Conservation (phyloP, 208 protist species). For the Leishmania martiniquensis region DNA sequence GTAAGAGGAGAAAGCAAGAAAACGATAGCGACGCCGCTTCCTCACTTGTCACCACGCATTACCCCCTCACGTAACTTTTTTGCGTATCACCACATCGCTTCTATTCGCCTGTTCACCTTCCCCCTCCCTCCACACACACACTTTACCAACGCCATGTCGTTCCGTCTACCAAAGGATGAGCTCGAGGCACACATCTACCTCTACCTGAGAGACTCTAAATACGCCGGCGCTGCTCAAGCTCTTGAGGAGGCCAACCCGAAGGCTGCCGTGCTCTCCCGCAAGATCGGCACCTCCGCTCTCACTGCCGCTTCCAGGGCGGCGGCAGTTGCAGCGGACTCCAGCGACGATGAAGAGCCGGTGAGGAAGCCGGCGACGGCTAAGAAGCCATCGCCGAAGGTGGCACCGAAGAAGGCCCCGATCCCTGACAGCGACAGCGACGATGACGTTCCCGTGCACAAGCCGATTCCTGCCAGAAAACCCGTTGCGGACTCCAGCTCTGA, state of each 20-base stretch:
- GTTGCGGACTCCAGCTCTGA: conserved; percentile 37
- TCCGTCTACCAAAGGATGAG: conserved; percentile 78
- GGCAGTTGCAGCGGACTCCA: conserved; percentile 18
- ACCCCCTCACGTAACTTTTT: neutral
- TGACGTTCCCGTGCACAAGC: conserved; percentile 69
- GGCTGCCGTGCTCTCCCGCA: conserved; percentile 47
- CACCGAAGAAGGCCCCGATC: conserved; percentile 48
- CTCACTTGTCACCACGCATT: neutral
- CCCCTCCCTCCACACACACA: neutral
- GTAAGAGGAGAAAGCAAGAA: neutral
- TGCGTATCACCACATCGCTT: neutral
- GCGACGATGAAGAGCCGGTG: conserved; percentile 58
- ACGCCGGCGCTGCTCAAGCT: conserved; percentile 68
- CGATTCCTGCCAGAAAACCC: conserved; percentile 41
- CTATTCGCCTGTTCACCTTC: neutral
- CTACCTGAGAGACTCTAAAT: conserved; percentile 78
- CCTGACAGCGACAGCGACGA: conserved; percentile 51
- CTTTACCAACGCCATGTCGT: conserved; percentile 34
- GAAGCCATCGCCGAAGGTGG: conserved; percentile 47
- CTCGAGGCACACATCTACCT: conserved; percentile 87
- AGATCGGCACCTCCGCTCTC: conserved; percentile 58
- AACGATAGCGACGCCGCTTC: neutral
- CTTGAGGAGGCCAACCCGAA: conserved; percentile 74
- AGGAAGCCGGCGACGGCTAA: conserved; percentile 47
- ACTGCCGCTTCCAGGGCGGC: conserved; percentile 47